A percentile compares a stretch with the other conserved stretches of the same genome.
phyloP scores from a whole-genome alignment of 2,329 filamentous ascomycete genomes.

The Sordariomycetes sp. region DNA sequence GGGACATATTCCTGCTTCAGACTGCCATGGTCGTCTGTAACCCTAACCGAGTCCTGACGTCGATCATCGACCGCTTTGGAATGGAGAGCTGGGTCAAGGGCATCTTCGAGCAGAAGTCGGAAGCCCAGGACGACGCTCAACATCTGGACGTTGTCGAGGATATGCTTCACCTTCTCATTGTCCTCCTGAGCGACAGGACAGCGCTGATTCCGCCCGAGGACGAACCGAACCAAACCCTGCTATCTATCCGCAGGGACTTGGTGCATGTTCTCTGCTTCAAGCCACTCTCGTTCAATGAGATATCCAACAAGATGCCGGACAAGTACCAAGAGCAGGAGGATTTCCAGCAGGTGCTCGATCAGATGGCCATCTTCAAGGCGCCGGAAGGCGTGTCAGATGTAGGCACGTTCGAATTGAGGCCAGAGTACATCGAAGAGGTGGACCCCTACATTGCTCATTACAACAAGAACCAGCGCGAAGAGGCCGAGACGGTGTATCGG shows the following conservation, averaged over 20 bases:
- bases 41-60: conserved; percentile 72
- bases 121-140: conserved; percentile 75
- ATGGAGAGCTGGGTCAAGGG: conserved; percentile 82
- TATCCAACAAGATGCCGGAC: conserved; percentile 77
- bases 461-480: conserved; percentile 92
- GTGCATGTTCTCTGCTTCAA: conserved; percentile 94
- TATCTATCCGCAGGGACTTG: conserved; percentile 77
- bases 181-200: conserved; percentile 80
- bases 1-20: conserved; percentile 89
- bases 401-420: conserved; percentile 86
- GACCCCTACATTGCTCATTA: conserved; percentile 96
- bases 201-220: conserved; percentile 62
- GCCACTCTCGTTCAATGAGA: conserved; percentile 87
- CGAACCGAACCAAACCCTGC: conserved; percentile 52
- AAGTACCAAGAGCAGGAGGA: conserved; percentile 82
- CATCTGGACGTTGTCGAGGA: conserved; percentile 92
- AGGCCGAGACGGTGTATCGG: conserved; percentile 83
- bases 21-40: conserved; percentile 81
- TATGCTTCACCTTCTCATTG: conserved; percentile 86
- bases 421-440: conserved; percentile 74
- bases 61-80: conserved; percentile 85
- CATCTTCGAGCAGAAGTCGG: conserved; percentile 60
- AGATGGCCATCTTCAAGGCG: conserved; percentile 80
- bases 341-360: conserved; percentile 73
- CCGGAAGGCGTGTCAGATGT: conserved; percentile 89